Base-by-base conservation (phyloP, 768 basidiomycete species). In the Pholiota microspora region DNA sequence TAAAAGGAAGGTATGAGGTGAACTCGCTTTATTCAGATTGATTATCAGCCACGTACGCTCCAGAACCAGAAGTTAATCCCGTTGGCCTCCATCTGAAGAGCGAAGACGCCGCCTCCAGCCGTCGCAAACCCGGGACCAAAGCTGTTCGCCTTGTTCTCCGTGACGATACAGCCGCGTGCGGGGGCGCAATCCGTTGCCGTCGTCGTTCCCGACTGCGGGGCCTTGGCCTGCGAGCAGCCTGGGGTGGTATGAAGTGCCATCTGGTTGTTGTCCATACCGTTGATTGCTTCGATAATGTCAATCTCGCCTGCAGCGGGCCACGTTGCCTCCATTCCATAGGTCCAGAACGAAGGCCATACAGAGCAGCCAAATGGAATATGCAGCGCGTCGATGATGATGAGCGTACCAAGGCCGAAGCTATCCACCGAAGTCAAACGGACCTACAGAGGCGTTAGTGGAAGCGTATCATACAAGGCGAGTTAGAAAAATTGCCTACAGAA, bases 81-180 rank as follows among this genome's bases (percentile, higher is more conserved):
- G 31, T 72, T 60, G n/a, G 69, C 69, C 34, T 87, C 88, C 59
- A 90, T 81, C 65, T 91, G 88, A 2, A 85, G 77, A 4, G 89
- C 88, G 59, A 78, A 94, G 7, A 89, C 82, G 8, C 92, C 92
- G 24, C 92, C 92, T 13, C 86, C 86, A 7, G 78, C 79, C 12
- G 71, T 69, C 5, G 85, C 82, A 62, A 94, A 94, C 0, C 77
- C 84, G 5, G 73, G 70, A 9, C 86, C 88, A 57, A 79, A 93
- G 51, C 86, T 88, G 28, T 79, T 77, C 0, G 80, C 72, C 48
- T 77, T 77, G 0, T 77, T 79, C 64, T 88, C 85, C 4, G 71
- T 67, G 13, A 88, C 81, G 13, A 84, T 75, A 62, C 92, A 94
- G 4, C 92, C 92, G 12, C 80, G 68, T 53, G 83, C 77, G n/a